Evolutionary conservation across 306 rosid genomes (phyloP).

Genomic region (Quercus ilex): DNA sequence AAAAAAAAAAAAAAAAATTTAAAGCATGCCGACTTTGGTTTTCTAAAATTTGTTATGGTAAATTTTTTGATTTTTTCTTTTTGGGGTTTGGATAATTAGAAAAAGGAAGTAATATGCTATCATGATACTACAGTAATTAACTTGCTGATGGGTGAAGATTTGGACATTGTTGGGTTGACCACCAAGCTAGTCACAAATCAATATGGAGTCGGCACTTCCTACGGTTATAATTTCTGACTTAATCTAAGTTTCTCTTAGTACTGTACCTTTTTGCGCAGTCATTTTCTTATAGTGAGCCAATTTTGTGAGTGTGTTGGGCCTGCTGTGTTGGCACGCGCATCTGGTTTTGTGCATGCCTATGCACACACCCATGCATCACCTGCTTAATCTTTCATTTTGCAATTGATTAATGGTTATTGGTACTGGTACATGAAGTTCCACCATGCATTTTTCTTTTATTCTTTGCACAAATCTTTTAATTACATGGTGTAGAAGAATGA

Average conservation of each 20-base stretch:
- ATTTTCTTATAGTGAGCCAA: constrained; percentile 11
- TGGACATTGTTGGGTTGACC: not conserved
- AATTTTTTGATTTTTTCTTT: not conserved
- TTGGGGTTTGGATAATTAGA: not conserved
- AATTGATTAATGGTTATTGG: not conserved
- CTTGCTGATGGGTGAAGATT: not conserved
- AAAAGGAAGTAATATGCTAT: not conserved
- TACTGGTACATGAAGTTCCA: not conserved
- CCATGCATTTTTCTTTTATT: not conserved
- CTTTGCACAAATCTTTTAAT: no score
- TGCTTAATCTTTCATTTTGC: constrained; percentile 48
- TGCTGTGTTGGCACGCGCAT: constrained; percentile 50
- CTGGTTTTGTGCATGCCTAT: constrained; percentile 40
- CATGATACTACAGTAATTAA: not conserved
- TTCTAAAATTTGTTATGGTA: not conserved
- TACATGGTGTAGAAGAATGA: no score
- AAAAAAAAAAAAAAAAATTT: not conserved
- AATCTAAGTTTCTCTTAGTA: not conserved
- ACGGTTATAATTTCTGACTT: not conserved
- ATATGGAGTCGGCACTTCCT: not conserved
- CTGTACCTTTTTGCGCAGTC: constrained; percentile 8
- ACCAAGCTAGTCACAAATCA: not conserved
- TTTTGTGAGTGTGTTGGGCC: constrained; percentile 21
- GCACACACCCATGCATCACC: constrained; percentile 26
- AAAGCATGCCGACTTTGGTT: constrained; percentile 33